Evolutionary conservation across 2,329 filamentous ascomycete genomes (phyloP).

Genomic region (Paraconiothyrium sp.): DNA sequence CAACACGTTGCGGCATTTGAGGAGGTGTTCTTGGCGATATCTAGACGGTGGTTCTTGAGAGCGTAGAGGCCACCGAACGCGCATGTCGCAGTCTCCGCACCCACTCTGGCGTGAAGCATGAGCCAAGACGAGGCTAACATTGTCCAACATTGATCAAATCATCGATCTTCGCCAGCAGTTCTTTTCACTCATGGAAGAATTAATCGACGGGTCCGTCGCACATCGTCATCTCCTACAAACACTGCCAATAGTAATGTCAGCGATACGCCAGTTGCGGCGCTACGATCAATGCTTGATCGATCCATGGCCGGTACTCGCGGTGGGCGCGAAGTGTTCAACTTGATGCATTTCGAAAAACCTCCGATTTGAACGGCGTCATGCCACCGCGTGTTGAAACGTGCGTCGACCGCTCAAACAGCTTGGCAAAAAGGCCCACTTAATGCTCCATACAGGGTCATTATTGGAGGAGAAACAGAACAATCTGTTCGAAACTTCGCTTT

Average conservation of each 20-base stretch:
- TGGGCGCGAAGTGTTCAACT: not conserved
- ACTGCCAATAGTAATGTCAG: not conserved
- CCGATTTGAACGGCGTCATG: conserved; percentile 3
- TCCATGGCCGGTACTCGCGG: not conserved
- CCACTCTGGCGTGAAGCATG: not conserved
- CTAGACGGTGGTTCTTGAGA: not conserved
- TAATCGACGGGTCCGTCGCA: not conserved
- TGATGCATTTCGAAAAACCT: conserved; percentile 6
- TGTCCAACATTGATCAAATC: too few relatives aligned
- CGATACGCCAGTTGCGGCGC: not conserved
- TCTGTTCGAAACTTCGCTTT: conserved; percentile 2
- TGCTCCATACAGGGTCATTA: not conserved
- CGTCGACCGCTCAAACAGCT: conserved; percentile 6
- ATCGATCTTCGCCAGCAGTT: not conserved
- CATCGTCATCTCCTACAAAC: conserved; percentile 3
- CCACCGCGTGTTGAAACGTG: conserved; percentile 4
- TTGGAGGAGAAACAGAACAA: conserved; percentile 13
- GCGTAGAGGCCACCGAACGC: not conserved
- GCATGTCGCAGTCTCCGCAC: not conserved
- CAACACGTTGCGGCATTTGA: conserved; percentile 3
- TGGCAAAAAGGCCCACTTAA: conserved; percentile 7
- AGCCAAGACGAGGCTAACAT: not conserved
- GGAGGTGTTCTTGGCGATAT: not conserved
- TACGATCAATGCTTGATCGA: not conserved
- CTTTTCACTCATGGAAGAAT: conserved; percentile 13